Percentiles rank a stretch among this genome's conserved stretches.
Conservation (phyloP, 1,284 basidiomycete genomes). For the Cutaneotrichosporon spelunceum region DNA sequence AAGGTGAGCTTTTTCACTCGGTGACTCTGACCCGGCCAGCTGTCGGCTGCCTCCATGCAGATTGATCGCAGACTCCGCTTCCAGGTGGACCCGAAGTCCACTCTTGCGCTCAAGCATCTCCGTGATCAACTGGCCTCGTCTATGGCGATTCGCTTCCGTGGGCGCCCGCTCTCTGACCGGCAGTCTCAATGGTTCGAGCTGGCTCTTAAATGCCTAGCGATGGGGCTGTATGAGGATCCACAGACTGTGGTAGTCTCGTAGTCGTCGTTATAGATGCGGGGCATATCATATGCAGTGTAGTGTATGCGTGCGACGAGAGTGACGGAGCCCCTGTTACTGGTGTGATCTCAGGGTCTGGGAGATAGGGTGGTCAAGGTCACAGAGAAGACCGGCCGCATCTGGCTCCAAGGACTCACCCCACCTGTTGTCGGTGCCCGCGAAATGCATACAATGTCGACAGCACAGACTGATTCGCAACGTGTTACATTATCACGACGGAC, state of each 20-base stretch:
- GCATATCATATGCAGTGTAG: not conserved
- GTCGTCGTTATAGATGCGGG: slow-evolving; percentile 7
- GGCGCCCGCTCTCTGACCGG: slow-evolving; percentile 60
- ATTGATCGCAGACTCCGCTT: slow-evolving; percentile 85
- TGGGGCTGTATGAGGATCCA: slow-evolving; percentile 28
- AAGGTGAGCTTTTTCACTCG: slow-evolving; percentile 58
- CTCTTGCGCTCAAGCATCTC: slow-evolving; percentile 75
- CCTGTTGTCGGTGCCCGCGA: no score
- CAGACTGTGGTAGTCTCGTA: slow-evolving; percentile 24
- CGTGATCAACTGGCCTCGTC: slow-evolving; percentile 64
- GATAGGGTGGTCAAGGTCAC: no score
- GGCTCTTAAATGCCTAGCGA: slow-evolving; percentile 57
- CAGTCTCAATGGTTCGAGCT: slow-evolving; percentile 70
- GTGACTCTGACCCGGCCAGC: slow-evolving; percentile 52
- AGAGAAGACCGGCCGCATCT: no score
- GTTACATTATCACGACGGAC: not conserved
- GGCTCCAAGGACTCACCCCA: no score
- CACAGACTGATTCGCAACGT: not conserved
- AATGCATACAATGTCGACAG: not conserved
- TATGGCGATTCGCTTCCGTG: slow-evolving; percentile 61
- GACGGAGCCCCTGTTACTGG: no score
- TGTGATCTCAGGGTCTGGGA: not conserved
- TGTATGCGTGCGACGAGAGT: not conserved
- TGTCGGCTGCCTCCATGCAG: slow-evolving; percentile 66
- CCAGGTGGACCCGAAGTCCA: slow-evolving; percentile 65